Evolutionary conservation across 2,329 filamentous ascomycete genomes (phyloP).

Genomic region (Proliferodiscus dingleyae): DNA sequence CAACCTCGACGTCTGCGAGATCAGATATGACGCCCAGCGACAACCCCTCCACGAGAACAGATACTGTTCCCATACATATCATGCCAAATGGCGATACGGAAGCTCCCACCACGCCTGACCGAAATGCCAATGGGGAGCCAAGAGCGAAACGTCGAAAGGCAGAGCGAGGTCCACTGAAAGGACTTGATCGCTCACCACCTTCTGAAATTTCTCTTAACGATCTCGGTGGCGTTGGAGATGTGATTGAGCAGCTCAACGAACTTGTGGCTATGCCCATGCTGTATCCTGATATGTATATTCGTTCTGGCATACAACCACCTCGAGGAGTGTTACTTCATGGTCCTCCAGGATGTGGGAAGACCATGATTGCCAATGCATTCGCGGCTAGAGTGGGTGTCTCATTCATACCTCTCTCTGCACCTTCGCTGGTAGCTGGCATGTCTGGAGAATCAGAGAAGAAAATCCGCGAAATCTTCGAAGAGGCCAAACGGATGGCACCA

Average conservation of each 20-base stretch:
- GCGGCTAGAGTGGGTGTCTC: constrained; percentile 71
- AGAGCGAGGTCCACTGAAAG: constrained; percentile 41
- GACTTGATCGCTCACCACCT: constrained; percentile 59
- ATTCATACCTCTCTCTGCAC: constrained; percentile 77
- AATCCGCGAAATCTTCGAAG: constrained; percentile 78
- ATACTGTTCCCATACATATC: constrained; percentile 18
- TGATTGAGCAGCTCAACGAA: constrained; percentile 64
- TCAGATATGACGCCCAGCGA: constrained; percentile 19
- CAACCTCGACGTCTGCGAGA: constrained; percentile 23
- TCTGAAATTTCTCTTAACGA: constrained; percentile 64
- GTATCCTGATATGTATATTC: constrained; percentile 59
- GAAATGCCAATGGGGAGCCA: constrained; percentile 61
- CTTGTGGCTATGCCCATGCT: constrained; percentile 70
- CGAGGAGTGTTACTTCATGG: constrained; percentile 76
- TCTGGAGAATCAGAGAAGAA: constrained; percentile 87
- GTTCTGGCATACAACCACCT: constrained; percentile 63
- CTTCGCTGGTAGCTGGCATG: constrained; percentile 79
- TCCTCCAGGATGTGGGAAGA: constrained; percentile 82
- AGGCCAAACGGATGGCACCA: constrained; percentile 79
- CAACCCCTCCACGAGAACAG: too few relatives aligned
- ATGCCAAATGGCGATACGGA: constrained; percentile 21
- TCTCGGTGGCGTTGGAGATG: constrained; percentile 70
- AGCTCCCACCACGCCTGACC: constrained; percentile 37
- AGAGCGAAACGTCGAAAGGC: constrained; percentile 60
- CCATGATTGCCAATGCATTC: constrained; percentile 74